Evolutionary conservation across 164 flowering plant genomes (phyloP).

Genomic region (Stephania yunnanensis): DNA sequence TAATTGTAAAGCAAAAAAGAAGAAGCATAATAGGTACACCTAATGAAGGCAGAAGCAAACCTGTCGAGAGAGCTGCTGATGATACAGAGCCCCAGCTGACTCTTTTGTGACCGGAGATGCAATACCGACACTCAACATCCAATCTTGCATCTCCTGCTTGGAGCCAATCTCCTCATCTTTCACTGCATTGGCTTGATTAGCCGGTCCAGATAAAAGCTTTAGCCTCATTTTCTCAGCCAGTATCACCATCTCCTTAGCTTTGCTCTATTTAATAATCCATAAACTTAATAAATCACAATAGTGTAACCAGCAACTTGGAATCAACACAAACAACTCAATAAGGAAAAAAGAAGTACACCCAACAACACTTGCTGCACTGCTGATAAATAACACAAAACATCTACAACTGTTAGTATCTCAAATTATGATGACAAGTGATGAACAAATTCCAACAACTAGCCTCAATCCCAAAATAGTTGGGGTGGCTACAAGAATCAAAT

Average conservation of each 20-base stretch:
- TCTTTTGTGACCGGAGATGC: conserved; percentile 95
- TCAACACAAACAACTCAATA: neutral
- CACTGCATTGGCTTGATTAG: conserved; percentile 37
- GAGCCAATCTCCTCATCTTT: conserved; percentile 83
- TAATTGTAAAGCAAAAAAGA: neutral
- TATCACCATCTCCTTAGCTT: conserved; percentile 97
- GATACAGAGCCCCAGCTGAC: conserved; percentile 93
- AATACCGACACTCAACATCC: conserved; percentile 93
- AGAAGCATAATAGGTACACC: neutral
- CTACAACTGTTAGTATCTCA: too few species aligned
- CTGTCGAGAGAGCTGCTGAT: conserved; percentile 98
- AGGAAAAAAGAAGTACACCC: neutral
- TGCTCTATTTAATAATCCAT: conserved; percentile 44
- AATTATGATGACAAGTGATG: too few species aligned
- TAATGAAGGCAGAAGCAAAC: conserved; percentile 27
- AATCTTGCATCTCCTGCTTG: conserved; percentile 94
- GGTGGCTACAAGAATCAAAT: too few species aligned
- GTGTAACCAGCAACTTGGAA: neutral
- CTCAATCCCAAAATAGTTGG: too few species aligned
- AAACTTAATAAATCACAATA: neutral
- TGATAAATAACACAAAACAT: neutral
- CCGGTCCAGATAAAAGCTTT: conserved; percentile 74
- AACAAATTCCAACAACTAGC: too few species aligned
- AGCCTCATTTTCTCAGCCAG: conserved; percentile 94
- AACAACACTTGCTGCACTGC: neutral